Conservation (phyloP, 371 early-diverging fungal genomes). For the Chytridiales sp. region DNA sequence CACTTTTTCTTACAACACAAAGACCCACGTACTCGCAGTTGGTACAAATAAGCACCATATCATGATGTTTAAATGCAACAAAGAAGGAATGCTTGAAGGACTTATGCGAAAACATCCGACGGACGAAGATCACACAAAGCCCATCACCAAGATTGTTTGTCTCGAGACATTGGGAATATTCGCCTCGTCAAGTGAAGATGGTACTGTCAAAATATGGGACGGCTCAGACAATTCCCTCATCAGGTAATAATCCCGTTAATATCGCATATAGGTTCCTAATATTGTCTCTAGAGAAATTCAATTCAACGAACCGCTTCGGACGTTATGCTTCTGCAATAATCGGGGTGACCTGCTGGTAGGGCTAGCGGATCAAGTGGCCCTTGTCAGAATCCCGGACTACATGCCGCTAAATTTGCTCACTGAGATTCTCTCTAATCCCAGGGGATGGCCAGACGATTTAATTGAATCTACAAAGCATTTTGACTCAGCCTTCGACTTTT, state of each 20-base stretch:
- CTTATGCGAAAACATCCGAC: slow-evolving; percentile 26
- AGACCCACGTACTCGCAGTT: background rate
- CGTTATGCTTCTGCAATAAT: slow-evolving; percentile 41
- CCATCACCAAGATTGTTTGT: slow-evolving; percentile 24
- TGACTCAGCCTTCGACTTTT: slow-evolving; percentile 48
- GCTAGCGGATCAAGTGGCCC: slow-evolving; percentile 40
- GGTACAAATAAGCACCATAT: slow-evolving; percentile 3
- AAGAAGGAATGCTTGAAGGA: slow-evolving; percentile 3
- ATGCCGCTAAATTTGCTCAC: slow-evolving; percentile 25
- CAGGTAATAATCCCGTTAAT: slow-evolving; percentile 15
- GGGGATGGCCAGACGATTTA: slow-evolving; percentile 36
- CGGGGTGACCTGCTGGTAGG: slow-evolving; percentile 50
- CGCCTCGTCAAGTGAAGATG: slow-evolving; percentile 42
- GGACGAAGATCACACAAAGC: slow-evolving; percentile 40
- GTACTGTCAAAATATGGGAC: slow-evolving; percentile 53
- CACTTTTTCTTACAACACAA: background rate
- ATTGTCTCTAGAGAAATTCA: slow-evolving; percentile 41
- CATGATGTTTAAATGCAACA: background rate
- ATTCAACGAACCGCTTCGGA: slow-evolving; percentile 35
- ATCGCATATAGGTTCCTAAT: background rate
- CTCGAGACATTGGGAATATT: slow-evolving; percentile 25
- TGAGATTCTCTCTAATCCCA: slow-evolving; percentile 4
- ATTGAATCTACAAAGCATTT: slow-evolving; percentile 39
- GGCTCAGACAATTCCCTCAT: slow-evolving; percentile 29
- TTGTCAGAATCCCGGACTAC: slow-evolving; percentile 47